These are phyloP conservation scores for Coemansia erecta DNA, from an alignment of 192 early-diverging fungal genomes.

Conservation along the genomic window DNA sequence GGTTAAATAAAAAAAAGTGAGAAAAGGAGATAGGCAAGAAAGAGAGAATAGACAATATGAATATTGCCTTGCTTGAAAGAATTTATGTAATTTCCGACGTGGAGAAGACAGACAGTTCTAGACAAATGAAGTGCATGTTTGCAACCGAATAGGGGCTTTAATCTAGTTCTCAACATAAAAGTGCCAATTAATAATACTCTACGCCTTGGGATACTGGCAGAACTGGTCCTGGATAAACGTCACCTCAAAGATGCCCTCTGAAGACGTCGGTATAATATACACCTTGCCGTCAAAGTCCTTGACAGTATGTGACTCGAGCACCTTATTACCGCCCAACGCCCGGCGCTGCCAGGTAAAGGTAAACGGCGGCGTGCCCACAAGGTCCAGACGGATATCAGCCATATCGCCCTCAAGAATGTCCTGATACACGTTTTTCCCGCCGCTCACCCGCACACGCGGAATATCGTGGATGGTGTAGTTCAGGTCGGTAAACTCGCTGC, in stretches of 20 bases:
- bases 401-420: constrained; percentile 63
- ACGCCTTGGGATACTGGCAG: constrained; percentile 62
- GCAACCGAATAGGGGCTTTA: no score
- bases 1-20: not conserved
- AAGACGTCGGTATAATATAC: constrained; percentile 57
- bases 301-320: constrained; percentile 57
- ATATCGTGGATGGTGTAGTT: constrained; percentile 53
- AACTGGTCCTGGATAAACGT: constrained; percentile 60
- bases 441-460: constrained; percentile 63
- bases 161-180: not conserved
- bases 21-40: constrained; percentile 1
- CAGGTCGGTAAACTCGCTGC: constrained; percentile 55
- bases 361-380: constrained; percentile 66
- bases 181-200: not conserved
- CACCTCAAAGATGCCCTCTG: constrained; percentile 65
- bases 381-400: constrained; percentile 57
- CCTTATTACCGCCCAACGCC: constrained; percentile 13
- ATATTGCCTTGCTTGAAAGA: not conserved
- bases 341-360: constrained; percentile 64
- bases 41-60: not conserved
- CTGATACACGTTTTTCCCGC: constrained; percentile 62
- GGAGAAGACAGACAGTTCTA: not conserved
- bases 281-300: constrained; percentile 47
- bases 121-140: not conserved
- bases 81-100: not conserved